Percentiles rank a stretch among this genome's conserved stretches.
phyloP scores from a whole-genome alignment of 129 eudicot species.

The Flaveria robusta region DNA sequence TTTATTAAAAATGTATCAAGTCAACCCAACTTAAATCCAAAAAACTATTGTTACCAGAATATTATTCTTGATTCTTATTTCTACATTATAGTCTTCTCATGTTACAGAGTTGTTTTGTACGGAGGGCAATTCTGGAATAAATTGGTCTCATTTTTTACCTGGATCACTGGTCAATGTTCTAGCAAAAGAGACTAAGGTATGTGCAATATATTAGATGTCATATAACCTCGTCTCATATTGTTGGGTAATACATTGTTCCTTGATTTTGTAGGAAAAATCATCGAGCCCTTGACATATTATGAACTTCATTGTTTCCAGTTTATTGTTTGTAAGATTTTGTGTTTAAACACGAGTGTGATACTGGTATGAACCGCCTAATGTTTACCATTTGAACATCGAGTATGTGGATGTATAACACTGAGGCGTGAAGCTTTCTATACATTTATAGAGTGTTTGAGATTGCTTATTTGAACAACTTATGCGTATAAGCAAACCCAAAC shows the following conservation, averaged over 20 bases:
- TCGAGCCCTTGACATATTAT: background rate
- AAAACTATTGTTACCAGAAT: no score
- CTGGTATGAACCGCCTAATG: background rate
- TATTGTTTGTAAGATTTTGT: constrained; percentile 21
- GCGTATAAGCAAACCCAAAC: background rate
- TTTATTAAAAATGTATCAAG: background rate
- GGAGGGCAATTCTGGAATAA: constrained; percentile 44
- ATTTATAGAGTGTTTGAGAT: background rate
- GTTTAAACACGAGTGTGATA: constrained; percentile 9
- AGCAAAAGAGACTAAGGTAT: constrained; percentile 35
- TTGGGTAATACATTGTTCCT: constrained; percentile 6
- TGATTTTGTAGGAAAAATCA: constrained; percentile 8
- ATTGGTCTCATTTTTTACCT: constrained; percentile 12
- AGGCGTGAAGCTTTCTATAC: background rate
- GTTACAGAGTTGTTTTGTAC: constrained; percentile 39
- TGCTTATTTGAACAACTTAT: no score
- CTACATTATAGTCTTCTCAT: constrained; percentile 30
- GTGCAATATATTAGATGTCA: background rate
- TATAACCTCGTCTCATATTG: background rate
- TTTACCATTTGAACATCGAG: background rate
- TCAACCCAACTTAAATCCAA: no score
- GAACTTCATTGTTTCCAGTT: background rate
- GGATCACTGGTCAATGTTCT: constrained; percentile 17
- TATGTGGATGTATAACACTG: background rate
- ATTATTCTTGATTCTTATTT: constrained; percentile 30